These are phyloP conservation scores for Podospora bellae-mahoneyi DNA, from an alignment of 495 filamentous ascomycete genomes.

Conservation along the genomic window DNA sequence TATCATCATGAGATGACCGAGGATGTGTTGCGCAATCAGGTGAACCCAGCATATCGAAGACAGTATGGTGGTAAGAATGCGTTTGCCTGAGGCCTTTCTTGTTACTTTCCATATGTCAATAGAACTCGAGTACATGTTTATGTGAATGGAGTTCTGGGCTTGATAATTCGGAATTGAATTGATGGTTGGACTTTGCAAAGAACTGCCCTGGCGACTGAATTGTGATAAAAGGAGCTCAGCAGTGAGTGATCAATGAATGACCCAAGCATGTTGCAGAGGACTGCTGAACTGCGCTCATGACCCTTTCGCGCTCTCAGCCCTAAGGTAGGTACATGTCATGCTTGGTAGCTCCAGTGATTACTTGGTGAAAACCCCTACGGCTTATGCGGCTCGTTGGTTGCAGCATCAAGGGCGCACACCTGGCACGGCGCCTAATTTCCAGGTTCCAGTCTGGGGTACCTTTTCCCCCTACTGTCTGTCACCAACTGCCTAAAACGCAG, in stretches of 20 bases:
- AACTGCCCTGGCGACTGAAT: too few relatives aligned
- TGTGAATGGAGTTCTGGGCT: not conserved
- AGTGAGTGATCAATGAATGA: too few relatives aligned
- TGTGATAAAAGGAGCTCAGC: too few relatives aligned
- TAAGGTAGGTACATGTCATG: too few relatives aligned
- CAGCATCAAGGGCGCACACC: not conserved
- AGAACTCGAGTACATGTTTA: not conserved
- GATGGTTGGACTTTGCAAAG: too few relatives aligned
- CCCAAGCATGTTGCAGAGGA: too few relatives aligned
- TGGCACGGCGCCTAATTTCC: not conserved
- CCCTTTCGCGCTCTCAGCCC: too few relatives aligned
- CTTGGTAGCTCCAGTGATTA: too few relatives aligned
- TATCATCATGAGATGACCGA: conserved; percentile 8
- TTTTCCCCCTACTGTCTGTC: not conserved
- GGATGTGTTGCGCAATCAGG: conserved; percentile 1
- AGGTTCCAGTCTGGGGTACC: not conserved
- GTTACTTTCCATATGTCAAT: not conserved
- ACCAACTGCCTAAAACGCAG: not conserved
- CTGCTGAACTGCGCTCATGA: too few relatives aligned
- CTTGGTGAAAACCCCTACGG: not conserved
- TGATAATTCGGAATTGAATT: not conserved
- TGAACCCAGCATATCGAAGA: conserved; percentile 10
- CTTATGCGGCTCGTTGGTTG: not conserved
- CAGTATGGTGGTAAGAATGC: not conserved
- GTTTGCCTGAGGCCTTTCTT: not conserved